Conservation (phyloP, 495 filamentous ascomycete genomes). For the Penicillium longicatenatum region DNA sequence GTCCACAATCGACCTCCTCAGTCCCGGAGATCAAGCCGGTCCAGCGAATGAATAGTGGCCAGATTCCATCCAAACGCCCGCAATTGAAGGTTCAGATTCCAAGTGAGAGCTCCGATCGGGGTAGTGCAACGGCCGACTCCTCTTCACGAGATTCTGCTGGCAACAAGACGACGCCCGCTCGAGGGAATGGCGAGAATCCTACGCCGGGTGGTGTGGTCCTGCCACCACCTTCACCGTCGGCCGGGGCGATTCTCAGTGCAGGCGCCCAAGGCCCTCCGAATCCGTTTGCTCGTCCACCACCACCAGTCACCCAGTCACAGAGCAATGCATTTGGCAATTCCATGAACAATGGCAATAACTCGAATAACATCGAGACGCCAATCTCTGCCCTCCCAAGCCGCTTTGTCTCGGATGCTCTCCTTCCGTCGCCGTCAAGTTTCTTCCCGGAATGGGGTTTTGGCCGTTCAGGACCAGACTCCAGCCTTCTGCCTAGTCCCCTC, state of each 20-base stretch:
- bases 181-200: constrained; percentile 53
- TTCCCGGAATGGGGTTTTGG: constrained; percentile 88
- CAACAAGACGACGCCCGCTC: constrained; percentile 54
- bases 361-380: constrained; percentile 87
- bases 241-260: constrained; percentile 81
- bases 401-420: constrained; percentile 80
- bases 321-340: constrained; percentile 52
- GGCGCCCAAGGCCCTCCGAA: constrained; percentile 93
- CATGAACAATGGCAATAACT: constrained; percentile 59
- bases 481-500: constrained; percentile 85
- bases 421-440: constrained; percentile 87
- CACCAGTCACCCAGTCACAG: constrained; percentile 42
- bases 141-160: constrained; percentile 73
- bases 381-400: constrained; percentile 95
- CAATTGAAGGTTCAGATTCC: constrained; percentile 93
- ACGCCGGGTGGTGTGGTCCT: constrained; percentile 73
- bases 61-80: constrained; percentile 67
- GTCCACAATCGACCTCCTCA: constrained; percentile 51
- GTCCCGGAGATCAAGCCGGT: constrained; percentile 68
- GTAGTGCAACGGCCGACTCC: constrained; percentile 72
- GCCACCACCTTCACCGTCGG: constrained; percentile 90
- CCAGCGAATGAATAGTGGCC: constrained; percentile 69
- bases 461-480: constrained; percentile 64
- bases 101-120: constrained; percentile 82
- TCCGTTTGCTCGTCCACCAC: constrained; percentile 88